Percentiles rank a stretch among this genome's conserved stretches.
These are phyloP conservation scores for Euphrasia confusa DNA, from an alignment of 257 asterid genomes.

Conservation along the genomic window DNA sequence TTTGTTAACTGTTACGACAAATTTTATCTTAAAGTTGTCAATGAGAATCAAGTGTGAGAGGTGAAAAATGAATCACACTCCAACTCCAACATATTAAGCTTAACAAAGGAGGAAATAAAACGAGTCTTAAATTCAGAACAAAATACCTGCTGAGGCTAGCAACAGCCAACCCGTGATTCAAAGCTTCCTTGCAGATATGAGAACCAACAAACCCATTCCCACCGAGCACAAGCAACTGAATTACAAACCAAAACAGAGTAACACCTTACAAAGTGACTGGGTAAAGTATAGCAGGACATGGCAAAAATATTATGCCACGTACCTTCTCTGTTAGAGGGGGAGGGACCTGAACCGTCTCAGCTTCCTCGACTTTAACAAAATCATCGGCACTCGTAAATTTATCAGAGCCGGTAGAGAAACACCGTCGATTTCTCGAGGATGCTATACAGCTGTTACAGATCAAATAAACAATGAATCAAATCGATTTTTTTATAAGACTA, in stretches of 20 bases:
- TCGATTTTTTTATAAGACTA: no score
- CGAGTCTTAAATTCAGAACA: not conserved
- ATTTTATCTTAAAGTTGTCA: no score
- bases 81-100: not conserved
- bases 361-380: conserved; percentile 66
- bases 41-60: not conserved
- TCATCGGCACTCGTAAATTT: conserved; percentile 37
- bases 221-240: conserved; percentile 92
- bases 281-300: conserved; percentile 4
- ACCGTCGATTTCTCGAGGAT: conserved; percentile 44
- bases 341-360: conserved; percentile 71
- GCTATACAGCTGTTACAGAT: conserved; percentile 31
- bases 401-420: conserved; percentile 45
- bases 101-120: no score
- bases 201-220: conserved; percentile 99
- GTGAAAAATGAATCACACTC: not conserved
- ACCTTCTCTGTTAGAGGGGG: conserved; percentile 92
- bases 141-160: conserved; percentile 90
- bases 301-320: conserved; percentile 8
- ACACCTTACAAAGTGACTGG: conserved; percentile 12
- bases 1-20: not conserved
- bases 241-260: conserved; percentile 10
- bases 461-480: conserved; percentile 6
- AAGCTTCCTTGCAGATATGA: conserved; percentile 88
- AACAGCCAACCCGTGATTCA: conserved; percentile 63